A percentile compares a stretch with the other conserved stretches of the same genome.
Conservation (phyloP, 352 stramenopile genomes). For the Phytopythium litorale region DNA sequence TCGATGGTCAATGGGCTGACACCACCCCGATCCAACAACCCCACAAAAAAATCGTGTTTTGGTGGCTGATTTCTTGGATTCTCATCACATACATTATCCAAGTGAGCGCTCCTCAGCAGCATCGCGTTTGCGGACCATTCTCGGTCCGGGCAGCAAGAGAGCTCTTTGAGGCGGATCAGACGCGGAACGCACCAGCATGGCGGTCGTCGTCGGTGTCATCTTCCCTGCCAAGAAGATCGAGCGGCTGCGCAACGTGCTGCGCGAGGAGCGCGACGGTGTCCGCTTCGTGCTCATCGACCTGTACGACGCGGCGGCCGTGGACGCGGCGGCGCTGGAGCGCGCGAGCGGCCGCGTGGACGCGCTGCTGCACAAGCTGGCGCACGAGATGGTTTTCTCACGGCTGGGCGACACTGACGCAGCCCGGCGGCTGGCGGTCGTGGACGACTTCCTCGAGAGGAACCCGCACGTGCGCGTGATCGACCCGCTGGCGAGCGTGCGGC, state of each 20-base stretch:
- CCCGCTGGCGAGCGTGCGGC: conserved; percentile 54
- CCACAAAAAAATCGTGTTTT: too few relatives aligned
- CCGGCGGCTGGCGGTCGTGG: conserved; percentile 48
- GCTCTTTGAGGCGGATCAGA: neutral
- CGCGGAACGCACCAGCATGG: conserved; percentile 12
- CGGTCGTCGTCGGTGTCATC: conserved; percentile 66
- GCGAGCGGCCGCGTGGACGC: conserved; percentile 52
- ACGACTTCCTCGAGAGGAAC: conserved; percentile 35
- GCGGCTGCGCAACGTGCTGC: conserved; percentile 63
- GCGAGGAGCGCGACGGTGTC: conserved; percentile 34
- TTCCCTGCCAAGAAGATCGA: conserved; percentile 84
- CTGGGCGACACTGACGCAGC: conserved; percentile 43
- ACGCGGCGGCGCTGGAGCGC: conserved; percentile 27
- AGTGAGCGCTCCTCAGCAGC: too few relatives aligned
- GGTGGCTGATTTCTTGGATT: too few relatives aligned
- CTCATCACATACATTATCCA: too few relatives aligned
- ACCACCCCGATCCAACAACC: too few relatives aligned
- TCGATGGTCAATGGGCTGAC: too few relatives aligned
- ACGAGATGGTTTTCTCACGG: conserved; percentile 77
- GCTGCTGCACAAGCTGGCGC: conserved; percentile 77
- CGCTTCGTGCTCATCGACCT: conserved; percentile 78
- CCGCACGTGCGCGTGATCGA: conserved; percentile 59
- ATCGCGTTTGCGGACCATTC: too few relatives aligned
- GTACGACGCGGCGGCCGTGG: conserved; percentile 26
- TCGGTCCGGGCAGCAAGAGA: neutral